Percentiles rank a stretch among this genome's conserved stretches.
Evolutionary conservation across 352 stramenopile species (phyloP).

Genomic region (Globisporangium paroecandrum): DNA sequence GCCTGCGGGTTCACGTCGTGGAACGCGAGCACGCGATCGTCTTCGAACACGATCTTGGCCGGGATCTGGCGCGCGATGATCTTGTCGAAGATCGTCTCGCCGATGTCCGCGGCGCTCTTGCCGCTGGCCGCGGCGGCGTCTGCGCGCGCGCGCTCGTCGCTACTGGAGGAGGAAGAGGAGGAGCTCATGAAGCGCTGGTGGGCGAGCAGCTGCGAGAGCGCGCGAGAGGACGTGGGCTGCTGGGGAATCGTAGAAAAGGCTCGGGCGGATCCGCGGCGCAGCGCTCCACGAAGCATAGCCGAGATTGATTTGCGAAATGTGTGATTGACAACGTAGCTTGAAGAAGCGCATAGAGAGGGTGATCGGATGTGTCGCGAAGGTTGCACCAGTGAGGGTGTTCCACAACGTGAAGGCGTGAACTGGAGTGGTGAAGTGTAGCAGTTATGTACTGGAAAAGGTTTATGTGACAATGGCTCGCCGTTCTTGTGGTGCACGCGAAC

Average conservation of each 20-base stretch:
- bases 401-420: no score
- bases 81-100: slow-evolving; percentile 98
- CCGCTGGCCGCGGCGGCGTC: slow-evolving; percentile 40
- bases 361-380: background rate
- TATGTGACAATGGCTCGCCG: background rate
- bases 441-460: background rate
- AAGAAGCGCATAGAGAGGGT: background rate
- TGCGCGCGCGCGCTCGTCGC: slow-evolving; percentile 57
- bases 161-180: slow-evolving; percentile 6
- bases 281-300: slow-evolving; percentile 22
- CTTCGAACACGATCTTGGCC: slow-evolving; percentile 94
- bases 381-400: background rate
- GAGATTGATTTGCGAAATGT: background rate
- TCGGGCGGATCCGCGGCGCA: slow-evolving; percentile 18
- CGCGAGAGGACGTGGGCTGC: background rate
- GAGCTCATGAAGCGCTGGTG: slow-evolving; percentile 43
- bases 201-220: slow-evolving; percentile 13
- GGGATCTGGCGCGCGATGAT: slow-evolving; percentile 95
- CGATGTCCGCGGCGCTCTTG: slow-evolving; percentile 33
- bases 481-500: no score
- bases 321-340: background rate
- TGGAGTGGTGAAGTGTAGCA: no score
- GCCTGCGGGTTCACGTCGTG: slow-evolving; percentile 96
- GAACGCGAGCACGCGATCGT: slow-evolving; percentile 96
- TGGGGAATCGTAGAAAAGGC: slow-evolving; percentile 4